A percentile compares a stretch with the other conserved stretches of the same genome.
These are phyloP conservation scores for Gracilariopsis chorda DNA, from an alignment of 23 red algal genomes.

Conservation along the genomic window DNA sequence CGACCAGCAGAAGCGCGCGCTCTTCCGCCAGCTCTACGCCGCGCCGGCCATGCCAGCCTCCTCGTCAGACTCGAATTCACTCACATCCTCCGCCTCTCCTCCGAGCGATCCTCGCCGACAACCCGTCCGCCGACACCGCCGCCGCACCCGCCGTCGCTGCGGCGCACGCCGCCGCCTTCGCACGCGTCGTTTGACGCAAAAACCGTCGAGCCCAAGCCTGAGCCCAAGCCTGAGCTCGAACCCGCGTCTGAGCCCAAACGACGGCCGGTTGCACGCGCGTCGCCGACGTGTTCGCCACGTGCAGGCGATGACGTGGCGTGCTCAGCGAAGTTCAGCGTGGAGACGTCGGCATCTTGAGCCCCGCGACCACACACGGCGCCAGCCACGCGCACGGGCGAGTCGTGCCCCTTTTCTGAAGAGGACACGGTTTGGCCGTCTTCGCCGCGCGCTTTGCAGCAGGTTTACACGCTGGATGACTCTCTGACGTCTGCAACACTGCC, in stretches of 20 bases:
- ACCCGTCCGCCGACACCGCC: neutral
- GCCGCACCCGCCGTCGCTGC: neutral
- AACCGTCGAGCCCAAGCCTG: slow-evolving; percentile 34
- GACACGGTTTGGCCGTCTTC: slow-evolving; percentile 46
- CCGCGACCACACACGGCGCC: neutral
- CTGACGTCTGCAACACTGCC: neutral
- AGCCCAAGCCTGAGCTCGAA: no score
- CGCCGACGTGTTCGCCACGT: no score
- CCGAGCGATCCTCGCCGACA: neutral
- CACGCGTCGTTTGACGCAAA: slow-evolving; percentile 50
- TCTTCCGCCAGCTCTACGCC: slow-evolving; percentile 13
- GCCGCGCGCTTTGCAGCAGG: slow-evolving; percentile 1
- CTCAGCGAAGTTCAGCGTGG: neutral
- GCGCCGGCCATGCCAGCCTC: neutral
- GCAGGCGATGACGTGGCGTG: neutral
- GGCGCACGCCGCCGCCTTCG: neutral
- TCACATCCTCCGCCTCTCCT: neutral
- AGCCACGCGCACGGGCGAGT: neutral
- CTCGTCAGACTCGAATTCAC: neutral
- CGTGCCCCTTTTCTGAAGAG: neutral
- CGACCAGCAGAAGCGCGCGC: slow-evolving; percentile 37
- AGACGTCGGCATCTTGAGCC: neutral
- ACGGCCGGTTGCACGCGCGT: no score
- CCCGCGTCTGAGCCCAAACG: no score
- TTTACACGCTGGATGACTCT: neutral